Conservation (phyloP, 1,284 basidiomycete genomes). For the Naganishia albida region DNA sequence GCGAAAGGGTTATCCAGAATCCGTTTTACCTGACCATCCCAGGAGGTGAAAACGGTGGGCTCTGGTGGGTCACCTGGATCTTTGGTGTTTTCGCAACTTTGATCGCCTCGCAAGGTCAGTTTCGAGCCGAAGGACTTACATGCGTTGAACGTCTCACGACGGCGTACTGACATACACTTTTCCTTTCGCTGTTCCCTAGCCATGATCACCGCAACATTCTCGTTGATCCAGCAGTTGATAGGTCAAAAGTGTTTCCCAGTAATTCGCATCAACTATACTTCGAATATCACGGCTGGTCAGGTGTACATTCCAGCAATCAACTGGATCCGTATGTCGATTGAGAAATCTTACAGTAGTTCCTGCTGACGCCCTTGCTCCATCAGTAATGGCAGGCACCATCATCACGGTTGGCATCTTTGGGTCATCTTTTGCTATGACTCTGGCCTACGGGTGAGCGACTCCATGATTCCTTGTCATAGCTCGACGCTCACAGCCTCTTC, state of each 20-base stretch:
- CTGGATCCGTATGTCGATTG: constrained; percentile 49
- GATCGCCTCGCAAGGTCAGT: constrained; percentile 34
- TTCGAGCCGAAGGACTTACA: neutral
- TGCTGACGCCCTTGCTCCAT: constrained; percentile 1
- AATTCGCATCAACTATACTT: constrained; percentile 63
- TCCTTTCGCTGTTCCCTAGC: constrained; percentile 57
- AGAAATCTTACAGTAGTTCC: neutral
- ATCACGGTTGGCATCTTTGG: constrained; percentile 64
- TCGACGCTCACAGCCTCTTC: neutral
- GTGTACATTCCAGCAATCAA: constrained; percentile 66
- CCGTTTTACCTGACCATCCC: constrained; percentile 68
- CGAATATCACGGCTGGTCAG: constrained; percentile 63
- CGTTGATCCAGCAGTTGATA: constrained; percentile 65
- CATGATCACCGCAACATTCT: constrained; percentile 69
- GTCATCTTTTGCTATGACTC: constrained; percentile 58
- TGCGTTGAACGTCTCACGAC: constrained; percentile 51
- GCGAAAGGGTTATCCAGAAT: constrained; percentile 59
- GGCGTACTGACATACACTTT: too few relatives aligned
- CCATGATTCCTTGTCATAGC: neutral
- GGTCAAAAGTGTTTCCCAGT: constrained; percentile 64
- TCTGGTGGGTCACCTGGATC: constrained; percentile 66
- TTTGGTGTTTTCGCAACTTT: constrained; percentile 67
- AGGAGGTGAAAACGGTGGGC: constrained; percentile 58
- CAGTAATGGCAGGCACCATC: constrained; percentile 61
- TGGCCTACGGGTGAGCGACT: constrained; percentile 57